Evolutionary conservation across 1,139 yeast genomes (phyloP).

Genomic region (Taphrina betulina): DNA sequence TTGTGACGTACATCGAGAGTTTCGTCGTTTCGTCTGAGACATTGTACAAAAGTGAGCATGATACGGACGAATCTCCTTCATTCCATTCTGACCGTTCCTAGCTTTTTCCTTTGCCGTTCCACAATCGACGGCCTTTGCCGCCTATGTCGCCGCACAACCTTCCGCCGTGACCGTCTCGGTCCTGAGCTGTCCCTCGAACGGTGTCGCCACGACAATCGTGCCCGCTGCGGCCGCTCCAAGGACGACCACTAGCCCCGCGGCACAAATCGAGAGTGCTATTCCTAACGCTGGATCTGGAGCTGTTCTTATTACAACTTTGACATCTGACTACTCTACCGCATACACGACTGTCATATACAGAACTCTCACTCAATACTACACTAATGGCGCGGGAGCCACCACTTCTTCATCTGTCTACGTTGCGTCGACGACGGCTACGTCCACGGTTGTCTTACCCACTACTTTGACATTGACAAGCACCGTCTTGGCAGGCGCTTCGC

Average conservation of each 20-base stretch:
- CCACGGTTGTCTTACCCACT: neutral
- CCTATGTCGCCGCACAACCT: neutral
- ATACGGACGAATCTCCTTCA: neutral
- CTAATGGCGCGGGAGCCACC: neutral
- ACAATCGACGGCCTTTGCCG: neutral
- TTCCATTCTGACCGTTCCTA: neutral
- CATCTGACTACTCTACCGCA: too few relatives aligned
- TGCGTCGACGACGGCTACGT: neutral
- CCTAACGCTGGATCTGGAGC: too few relatives aligned
- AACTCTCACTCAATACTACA: conserved; percentile 3
- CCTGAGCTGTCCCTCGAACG: conserved; percentile 1
- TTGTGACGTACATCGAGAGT: neutral
- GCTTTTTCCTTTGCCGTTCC: conserved; percentile 16
- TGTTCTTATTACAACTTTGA: too few relatives aligned
- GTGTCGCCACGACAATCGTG: neutral
- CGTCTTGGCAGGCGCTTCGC: too few relatives aligned
- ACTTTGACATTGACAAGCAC: neutral
- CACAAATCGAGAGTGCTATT: too few relatives aligned
- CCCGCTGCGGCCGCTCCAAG: too few relatives aligned
- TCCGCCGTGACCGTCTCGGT: conserved; percentile 6
- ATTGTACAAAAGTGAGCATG: neutral
- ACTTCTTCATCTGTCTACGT: neutral
- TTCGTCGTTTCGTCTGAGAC: neutral
- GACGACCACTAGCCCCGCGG: too few relatives aligned
- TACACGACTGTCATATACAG: too few relatives aligned